phyloP scores from a whole-genome alignment of 495 filamentous ascomycete genomes.

The Patellaria atrata region DNA sequence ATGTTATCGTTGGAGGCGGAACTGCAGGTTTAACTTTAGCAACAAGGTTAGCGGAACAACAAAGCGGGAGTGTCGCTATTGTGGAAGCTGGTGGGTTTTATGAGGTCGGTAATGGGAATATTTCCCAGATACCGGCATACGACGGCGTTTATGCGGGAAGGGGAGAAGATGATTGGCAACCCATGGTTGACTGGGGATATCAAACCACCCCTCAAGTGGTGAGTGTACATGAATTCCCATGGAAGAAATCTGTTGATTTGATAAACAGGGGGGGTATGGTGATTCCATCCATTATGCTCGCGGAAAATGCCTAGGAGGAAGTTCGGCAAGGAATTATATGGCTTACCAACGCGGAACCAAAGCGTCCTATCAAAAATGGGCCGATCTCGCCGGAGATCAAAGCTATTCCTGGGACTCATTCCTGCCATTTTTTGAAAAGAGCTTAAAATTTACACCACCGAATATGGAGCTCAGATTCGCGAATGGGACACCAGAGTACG shows the following conservation, averaged over 20 bases:
- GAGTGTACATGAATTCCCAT: not conserved
- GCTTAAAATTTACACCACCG: constrained; percentile 37
- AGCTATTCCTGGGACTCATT: constrained; percentile 39
- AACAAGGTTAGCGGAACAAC: constrained; percentile 6
- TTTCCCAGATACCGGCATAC: constrained; percentile 8
- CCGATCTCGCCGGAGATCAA: constrained; percentile 39
- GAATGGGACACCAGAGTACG: constrained; percentile 35
- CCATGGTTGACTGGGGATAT: constrained; percentile 15
- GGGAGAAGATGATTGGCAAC: constrained; percentile 6
- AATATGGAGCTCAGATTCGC: constrained; percentile 20
- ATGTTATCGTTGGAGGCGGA: constrained; percentile 17
- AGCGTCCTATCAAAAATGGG: constrained; percentile 39
- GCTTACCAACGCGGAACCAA: constrained; percentile 26
- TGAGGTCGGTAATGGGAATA: constrained; percentile 9
- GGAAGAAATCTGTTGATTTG: not conserved
- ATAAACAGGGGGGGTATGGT: constrained; percentile 1
- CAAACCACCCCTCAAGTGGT: constrained; percentile 1
- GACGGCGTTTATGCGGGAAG: constrained; percentile 6
- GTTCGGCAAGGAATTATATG: constrained; percentile 17
- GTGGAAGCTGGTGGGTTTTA: constrained; percentile 13
- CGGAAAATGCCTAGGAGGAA: constrained; percentile 19
- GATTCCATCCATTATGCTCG: constrained; percentile 16
- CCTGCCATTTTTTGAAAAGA: constrained; percentile 41
- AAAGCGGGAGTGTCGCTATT: constrained; percentile 3
- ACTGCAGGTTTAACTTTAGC: constrained; percentile 10